Evolutionary conservation across 1,284 basidiomycete species (phyloP), one percentile per base, ranked within the genome.

Genomic region (Wolfiporia cocos): DNA sequence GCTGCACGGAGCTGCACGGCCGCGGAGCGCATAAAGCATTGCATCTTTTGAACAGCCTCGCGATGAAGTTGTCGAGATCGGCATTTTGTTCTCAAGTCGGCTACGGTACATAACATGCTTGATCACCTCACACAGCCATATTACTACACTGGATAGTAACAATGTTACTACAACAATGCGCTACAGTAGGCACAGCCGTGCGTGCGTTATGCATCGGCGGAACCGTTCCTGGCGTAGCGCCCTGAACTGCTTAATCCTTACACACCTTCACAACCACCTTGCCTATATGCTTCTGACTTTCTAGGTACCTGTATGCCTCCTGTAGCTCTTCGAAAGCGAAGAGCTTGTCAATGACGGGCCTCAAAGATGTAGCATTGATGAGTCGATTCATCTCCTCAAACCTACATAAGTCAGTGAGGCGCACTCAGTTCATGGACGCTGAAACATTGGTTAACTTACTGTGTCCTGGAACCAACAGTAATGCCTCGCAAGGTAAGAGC

Each of bases 301-400:
- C 53, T 34, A 64, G 57, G 49, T 67, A 63, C 45, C 58, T 59
- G 47, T 66, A 65, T 20, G 69, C 69, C 43, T 65, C 55, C 11
- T 52, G 47, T 4, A 53, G 51, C 41, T 71, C 50, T 22, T 69
- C 63, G 49, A 69, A 70, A 18, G 43, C 36, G 49, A 71, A 69
- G 1, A 69, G 63, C 46, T 62, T 66, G 55, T 70, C 66, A 30
- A 71, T 55, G 30, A 66, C 50, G 0, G 67, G 67, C 44, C 54
- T 53, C 31, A 70, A 52, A 42, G 61, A 39, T 24, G 58, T 56
- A 11, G 58, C 57, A 29, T 51, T 50, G 37, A 70, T 49, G 37
- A 66, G 55, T 19, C 58, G 54, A 50, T 64, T 62, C 61, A 70
- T 61, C 34, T 64, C 54, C 47, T 67, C 63, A 37, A 70, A 67